phyloP scores from a whole-genome alignment of 1,139 yeast genomes.

The Suhomyces choctaworum region DNA sequence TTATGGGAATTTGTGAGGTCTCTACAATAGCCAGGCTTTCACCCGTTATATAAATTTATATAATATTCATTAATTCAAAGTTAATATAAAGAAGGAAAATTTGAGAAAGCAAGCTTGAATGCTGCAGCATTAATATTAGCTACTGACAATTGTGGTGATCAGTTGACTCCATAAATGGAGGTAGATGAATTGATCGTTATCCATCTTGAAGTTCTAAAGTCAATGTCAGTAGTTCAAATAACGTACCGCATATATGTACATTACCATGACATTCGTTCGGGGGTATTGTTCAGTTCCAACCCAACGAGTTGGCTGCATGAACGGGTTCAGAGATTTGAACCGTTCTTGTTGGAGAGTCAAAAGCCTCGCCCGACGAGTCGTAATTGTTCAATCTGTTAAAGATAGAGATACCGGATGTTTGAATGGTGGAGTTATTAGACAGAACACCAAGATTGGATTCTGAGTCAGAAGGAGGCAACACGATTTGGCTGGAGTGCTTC shows the following conservation, averaged over 20 bases:
- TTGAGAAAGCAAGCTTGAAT: background rate
- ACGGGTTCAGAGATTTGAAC: slow-evolving; percentile 47
- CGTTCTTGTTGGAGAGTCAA: slow-evolving; percentile 17
- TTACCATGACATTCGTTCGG: too few relatives aligned
- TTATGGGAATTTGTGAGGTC: slow-evolving; percentile 20
- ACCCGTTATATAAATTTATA: background rate
- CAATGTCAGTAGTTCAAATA: slow-evolving; percentile 9
- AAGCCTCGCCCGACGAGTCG: slow-evolving; percentile 10
- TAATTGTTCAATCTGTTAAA: slow-evolving; percentile 32
- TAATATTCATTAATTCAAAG: slow-evolving; percentile 2
- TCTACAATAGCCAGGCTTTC: background rate
- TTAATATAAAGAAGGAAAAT: slow-evolving; percentile 3
- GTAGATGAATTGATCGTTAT: slow-evolving; percentile 1
- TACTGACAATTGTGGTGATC: slow-evolving; percentile 10
- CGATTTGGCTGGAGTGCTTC: slow-evolving; percentile 34
- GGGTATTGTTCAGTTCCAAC: slow-evolving; percentile 38
- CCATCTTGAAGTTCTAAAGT: slow-evolving; percentile 1
- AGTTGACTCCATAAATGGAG: too few relatives aligned
- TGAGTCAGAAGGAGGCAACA: slow-evolving; percentile 45
- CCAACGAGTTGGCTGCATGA: slow-evolving; percentile 47
- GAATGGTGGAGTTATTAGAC: slow-evolving; percentile 19
- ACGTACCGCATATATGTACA: too few relatives aligned
- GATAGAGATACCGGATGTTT: slow-evolving; percentile 29
- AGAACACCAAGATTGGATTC: slow-evolving; percentile 40
- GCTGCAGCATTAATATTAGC: background rate